Conservation (phyloP, 192 early-diverging fungal genomes). For the Coemansia sp. region DNA sequence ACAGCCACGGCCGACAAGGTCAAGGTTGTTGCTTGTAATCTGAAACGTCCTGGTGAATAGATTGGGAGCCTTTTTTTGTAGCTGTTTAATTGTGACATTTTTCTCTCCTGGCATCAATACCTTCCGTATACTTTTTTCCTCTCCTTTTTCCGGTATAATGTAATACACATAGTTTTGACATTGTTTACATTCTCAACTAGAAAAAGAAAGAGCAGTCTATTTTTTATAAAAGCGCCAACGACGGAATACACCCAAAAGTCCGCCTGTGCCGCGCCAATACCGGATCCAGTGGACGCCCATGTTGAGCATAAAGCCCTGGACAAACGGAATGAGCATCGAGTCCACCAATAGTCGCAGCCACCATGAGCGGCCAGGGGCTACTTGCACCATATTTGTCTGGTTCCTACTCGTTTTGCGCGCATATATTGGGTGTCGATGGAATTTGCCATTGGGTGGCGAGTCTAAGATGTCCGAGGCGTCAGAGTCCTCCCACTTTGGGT, state of each 20-base stretch:
- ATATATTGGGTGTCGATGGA: background rate
- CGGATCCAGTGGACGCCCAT: slow-evolving; percentile 42
- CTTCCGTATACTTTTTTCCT: background rate
- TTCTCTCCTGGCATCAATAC: background rate
- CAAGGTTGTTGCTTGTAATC: slow-evolving; percentile 94
- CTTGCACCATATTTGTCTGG: background rate
- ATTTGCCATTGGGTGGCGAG: background rate
- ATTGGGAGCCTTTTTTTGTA: background rate
- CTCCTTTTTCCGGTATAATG: background rate
- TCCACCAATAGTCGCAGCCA: slow-evolving; percentile 46
- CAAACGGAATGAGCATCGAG: slow-evolving; percentile 45
- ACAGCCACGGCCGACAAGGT: slow-evolving; percentile 80
- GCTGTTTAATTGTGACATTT: background rate
- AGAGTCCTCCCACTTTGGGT: background rate
- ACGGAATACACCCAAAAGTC: slow-evolving; percentile 33
- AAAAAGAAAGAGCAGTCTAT: background rate
- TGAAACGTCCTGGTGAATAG: slow-evolving; percentile 68
- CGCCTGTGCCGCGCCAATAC: slow-evolving; percentile 40
- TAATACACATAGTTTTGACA: background rate
- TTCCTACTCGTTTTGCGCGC: no score
- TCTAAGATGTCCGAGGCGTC: background rate
- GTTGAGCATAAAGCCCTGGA: slow-evolving; percentile 50
- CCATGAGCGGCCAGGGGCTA: slow-evolving; percentile 15
- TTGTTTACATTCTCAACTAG: background rate
- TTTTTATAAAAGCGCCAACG: background rate